Percentiles rank a stretch among this genome's conserved stretches.
Evolutionary conservation across 73 alveolate genomes (phyloP).

Genomic region (Paramecium sexaurelia): DNA sequence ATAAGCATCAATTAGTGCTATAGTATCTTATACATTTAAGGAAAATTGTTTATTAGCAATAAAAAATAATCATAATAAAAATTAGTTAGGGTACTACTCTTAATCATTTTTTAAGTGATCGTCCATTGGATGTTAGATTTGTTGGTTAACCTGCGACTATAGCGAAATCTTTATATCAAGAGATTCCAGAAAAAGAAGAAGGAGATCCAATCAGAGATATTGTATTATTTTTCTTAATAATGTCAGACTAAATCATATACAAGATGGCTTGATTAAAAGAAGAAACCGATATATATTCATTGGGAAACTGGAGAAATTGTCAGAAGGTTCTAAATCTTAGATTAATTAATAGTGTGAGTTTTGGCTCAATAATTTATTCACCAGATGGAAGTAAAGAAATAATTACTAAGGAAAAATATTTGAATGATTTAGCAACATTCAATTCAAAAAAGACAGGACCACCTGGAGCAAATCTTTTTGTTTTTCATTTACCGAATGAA

Average conservation of each 20-base stretch:
- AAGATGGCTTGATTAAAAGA: slow-evolving; percentile 11
- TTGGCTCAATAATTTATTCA: slow-evolving; percentile 58
- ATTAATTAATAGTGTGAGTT: not conserved
- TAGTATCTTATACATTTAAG: slow-evolving; percentile 26
- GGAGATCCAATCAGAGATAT: slow-evolving; percentile 47
- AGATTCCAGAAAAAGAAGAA: not conserved
- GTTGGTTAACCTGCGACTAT: slow-evolving; percentile 31
- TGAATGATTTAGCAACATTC: not conserved
- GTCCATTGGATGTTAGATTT: slow-evolving; percentile 35
- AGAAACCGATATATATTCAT: slow-evolving; percentile 43
- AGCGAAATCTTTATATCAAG: not conserved
- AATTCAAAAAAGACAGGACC: slow-evolving; percentile 62
- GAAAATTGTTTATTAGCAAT: slow-evolving; percentile 27
- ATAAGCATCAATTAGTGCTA: not conserved
- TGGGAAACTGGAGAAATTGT: slow-evolving; percentile 56
- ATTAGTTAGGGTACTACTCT: not conserved
- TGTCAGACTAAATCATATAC: slow-evolving; percentile 39
- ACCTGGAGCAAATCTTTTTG: slow-evolving; percentile 66
- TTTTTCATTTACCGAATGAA: slow-evolving; percentile 65
- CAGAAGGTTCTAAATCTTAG: not conserved
- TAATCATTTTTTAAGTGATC: not conserved
- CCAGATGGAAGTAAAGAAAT: slow-evolving; percentile 67
- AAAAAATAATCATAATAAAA: not conserved
- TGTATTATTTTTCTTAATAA: not conserved
- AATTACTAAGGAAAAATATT: slow-evolving; percentile 29